Base-by-base conservation (phyloP, 2,329 filamentous ascomycete genomes). In the Pseudocercospora pini-densiflorae region DNA sequence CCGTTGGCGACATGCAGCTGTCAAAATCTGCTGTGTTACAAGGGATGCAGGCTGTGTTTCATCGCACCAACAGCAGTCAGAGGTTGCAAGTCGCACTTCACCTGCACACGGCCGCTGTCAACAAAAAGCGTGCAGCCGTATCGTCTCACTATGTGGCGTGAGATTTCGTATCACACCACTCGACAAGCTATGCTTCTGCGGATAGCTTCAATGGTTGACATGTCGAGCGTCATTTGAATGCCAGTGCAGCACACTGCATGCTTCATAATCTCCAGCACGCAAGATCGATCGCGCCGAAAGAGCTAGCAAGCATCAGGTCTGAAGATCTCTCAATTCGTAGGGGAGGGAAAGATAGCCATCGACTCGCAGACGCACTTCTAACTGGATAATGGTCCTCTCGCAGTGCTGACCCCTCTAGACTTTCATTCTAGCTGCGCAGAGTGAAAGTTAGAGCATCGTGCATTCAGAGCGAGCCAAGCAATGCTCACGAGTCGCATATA, bases 1-100 rank as follows among this genome's bases (percentile, higher is more conserved):
- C 64, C 64, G 59, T 53, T 62, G 64, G 60, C 31, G 61, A 57
- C 31, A 27, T 62, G 65, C 65, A 67, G 65, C 65, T 67, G 65
- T 67, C 65, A 63, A 62, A 67, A 61, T 58, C 57, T 67, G 65
- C 58, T 21, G 65, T 67, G 61, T 16, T 29, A 67, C 65, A 33
- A 58, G 27, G 19, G 31, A 58, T 31, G 33, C 45, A 29, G 49
- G 23, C 55, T 29, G 40, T 51, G 45, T 51, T 61, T 24, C 40
- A 23, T 36, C 43, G 59, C 59, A 51, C 59, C 21, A 61, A 61
- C 59, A 59, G n/a, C 45, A 51, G 59, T 31, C 40, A 61, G 27
- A 9, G 33, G 58, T 58, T 24, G 54, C 61, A 24, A 36, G 49
- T 63, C 29, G 29, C 61, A 63, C 59, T 24, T 61, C 59, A 49